Evolutionary conservation across 2,329 filamentous ascomycete species (phyloP).

Genomic region (Arthroderma uncinatum): DNA sequence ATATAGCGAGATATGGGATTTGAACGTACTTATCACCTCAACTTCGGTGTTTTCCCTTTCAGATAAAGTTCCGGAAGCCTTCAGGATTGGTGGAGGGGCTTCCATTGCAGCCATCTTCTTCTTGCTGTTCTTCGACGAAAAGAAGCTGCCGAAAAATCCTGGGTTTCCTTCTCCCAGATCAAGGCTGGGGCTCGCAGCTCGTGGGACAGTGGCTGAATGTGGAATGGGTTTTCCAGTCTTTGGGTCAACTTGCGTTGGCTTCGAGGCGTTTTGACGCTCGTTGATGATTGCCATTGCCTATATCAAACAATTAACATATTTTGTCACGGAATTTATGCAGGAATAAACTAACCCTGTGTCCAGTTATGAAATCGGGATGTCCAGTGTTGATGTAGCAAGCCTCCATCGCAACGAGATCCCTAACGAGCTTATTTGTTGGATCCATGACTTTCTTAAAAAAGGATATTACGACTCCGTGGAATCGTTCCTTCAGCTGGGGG

Average conservation of each 20-base stretch:
- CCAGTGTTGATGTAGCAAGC: constrained; percentile 96
- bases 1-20: constrained; percentile 12
- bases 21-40: constrained; percentile 81
- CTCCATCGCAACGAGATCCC: constrained; percentile 89
- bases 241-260: constrained; percentile 90
- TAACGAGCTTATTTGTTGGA: constrained; percentile 92
- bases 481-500: constrained; percentile 90
- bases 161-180: constrained; percentile 49
- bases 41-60: constrained; percentile 94
- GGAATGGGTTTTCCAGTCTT: constrained; percentile 95
- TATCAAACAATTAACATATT: constrained; percentile 5
- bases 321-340: background rate
- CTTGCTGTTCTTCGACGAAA: constrained; percentile 99
- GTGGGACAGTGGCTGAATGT: constrained; percentile 48
- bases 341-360: constrained; percentile 58
- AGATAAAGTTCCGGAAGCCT: constrained; percentile 84
- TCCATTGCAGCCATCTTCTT: constrained; percentile 99
- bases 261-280: constrained; percentile 68
- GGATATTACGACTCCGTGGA: constrained; percentile 77
- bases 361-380: constrained; percentile 94
- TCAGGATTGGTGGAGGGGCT: constrained; percentile 78
- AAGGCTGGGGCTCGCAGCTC: constrained; percentile 65
- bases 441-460: constrained; percentile 99
- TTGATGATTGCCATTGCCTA: constrained; percentile 96
- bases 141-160: constrained; percentile 97